Base-by-base conservation (phyloP, 345 rosid genomes). In the Euphorbia lathyris region DNA sequence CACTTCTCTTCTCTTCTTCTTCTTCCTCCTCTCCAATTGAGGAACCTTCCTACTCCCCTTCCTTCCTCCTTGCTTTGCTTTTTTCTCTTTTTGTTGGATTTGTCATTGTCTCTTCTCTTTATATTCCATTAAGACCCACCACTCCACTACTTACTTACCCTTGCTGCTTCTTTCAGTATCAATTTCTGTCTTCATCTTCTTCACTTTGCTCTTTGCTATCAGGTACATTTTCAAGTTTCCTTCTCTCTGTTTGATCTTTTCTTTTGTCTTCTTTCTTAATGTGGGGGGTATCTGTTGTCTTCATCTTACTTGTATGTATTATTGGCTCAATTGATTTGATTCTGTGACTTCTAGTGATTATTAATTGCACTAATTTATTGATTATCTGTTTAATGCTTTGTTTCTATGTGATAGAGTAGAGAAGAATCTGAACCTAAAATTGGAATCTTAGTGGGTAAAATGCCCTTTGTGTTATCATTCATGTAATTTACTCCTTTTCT, bases 21-120 rank as follows among this genome's bases (percentile, higher is more conserved):
- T 32, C 40, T 43, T 67, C 52, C 23, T 34, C 56, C 53, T 9
- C 56, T n/a, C 30, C n/a, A n/a, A 13, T 26, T 67, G 63, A 68
- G 76, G 97, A 89, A 91, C 77, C 84, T 87, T 87, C 91, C 86
- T 71, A 3, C 77, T 74, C 62, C 68, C 78, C 83, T 79, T 81
- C 80, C 85, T 77, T 74, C 16, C 65, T 11, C 55, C n/a, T 43
- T 3, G 38, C 27, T 25, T 22, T 36, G 34, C 26, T 52, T 61
- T 43, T 65, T 14, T 23, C 66, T 66, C 36, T 66, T 66, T 65
- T 58, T 73, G 51, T 65, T 66, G 64, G 63, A 17, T 25, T 67
- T 45, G 64, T 63, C 67, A 29, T 42, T 56, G 56, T 72, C 76
- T 12, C 63, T 12, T n/a, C 17, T 38, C 69, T 53, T 72, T 72